Conservation (phyloP, 2,329 filamentous ascomycete genomes). For the Fusarium agapanthi region DNA sequence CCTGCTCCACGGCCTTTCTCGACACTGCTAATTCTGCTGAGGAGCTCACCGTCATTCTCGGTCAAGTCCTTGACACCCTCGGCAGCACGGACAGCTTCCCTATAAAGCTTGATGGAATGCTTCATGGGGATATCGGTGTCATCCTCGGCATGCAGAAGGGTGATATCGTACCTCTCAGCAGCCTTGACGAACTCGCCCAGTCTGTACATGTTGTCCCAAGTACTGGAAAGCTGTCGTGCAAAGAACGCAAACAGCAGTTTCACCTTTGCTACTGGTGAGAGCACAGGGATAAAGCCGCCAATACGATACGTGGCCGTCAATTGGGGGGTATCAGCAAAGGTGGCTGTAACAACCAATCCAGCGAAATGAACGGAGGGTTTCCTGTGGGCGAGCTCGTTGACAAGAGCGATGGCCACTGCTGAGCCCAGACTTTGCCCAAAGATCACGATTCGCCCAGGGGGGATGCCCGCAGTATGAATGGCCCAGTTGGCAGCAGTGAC, state of each 20-base stretch:
- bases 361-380: slow-evolving; percentile 47
- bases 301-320: slow-evolving; percentile 61
- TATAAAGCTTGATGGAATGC: slow-evolving; percentile 56
- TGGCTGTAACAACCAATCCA: slow-evolving; percentile 58
- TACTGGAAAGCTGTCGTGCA: slow-evolving; percentile 52
- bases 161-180: slow-evolving; percentile 48
- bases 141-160: slow-evolving; percentile 55
- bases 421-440: slow-evolving; percentile 69
- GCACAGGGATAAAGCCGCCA: slow-evolving; percentile 46
- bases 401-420: slow-evolving; percentile 43
- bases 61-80: slow-evolving; percentile 47
- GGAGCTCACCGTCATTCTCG: not conserved
- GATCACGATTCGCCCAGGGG: slow-evolving; percentile 63
- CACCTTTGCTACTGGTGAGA: slow-evolving; percentile 58
- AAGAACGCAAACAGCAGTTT: slow-evolving; percentile 52
- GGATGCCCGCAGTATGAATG: slow-evolving; percentile 59
- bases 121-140: slow-evolving; percentile 56
- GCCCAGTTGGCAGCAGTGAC: slow-evolving; percentile 63
- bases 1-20: slow-evolving; percentile 49
- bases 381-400: slow-evolving; percentile 41
- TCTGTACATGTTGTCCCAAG: slow-evolving; percentile 55
- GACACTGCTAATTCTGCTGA: slow-evolving; percentile 27
- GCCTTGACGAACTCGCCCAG: slow-evolving; percentile 47
- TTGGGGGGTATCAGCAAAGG: slow-evolving; percentile 58
- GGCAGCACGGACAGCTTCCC: slow-evolving; percentile 55